Base-by-base conservation (phyloP, 805 yeast genomes). In the Wickerhamomyces hampshirensis region DNA sequence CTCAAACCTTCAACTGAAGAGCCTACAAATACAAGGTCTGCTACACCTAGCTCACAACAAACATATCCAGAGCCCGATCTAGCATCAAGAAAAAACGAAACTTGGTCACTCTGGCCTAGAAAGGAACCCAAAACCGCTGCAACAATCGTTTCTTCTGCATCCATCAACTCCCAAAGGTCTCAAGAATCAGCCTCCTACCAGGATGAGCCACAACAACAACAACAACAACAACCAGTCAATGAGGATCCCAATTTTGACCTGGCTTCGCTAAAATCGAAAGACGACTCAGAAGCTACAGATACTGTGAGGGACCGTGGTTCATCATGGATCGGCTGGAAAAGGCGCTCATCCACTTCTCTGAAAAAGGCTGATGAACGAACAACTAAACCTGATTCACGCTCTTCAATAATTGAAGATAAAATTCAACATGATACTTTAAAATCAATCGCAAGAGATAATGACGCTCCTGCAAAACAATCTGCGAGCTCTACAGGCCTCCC, bases 311-410 rank as follows among this genome's bases (percentile, higher is more conserved):
- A 21, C 7, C 10, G 11, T 21, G 10, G 24, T 8, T 8, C 7
- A 7, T 29, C 39, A 13, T 52, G 57, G 57, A 40, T 47, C 12
- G 39, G 40, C 3, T 52, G 57, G 57, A 38, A 44, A 18, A 51
- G 43, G 24, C 46, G 55, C 3, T 52, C 57, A 3, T 16, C 41
- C 16, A 43, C 48, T 2, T 52, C 56, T 3, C 18, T 49, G 19
- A 43, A 33, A 33, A 48, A 38, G 27, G 45, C 39, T 9, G 34
- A 36, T 13, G 49, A 43, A n/a, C n/a, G n/a, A n/a, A n/a, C n/a
- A n/a, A n/a, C n/a, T n/a, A n/a, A n/a, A n/a, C n/a, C n/a, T n/a
- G n/a, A n/a, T n/a, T n/a, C n/a, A n/a, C n/a, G n/a, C n/a, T n/a
- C n/a, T n/a, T n/a, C n/a, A n/a, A n/a, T n/a, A n/a, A n/a, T n/a